Conservation (phyloP, 2,329 filamentous ascomycete genomes). For the Aureobasidium subglaciale region DNA sequence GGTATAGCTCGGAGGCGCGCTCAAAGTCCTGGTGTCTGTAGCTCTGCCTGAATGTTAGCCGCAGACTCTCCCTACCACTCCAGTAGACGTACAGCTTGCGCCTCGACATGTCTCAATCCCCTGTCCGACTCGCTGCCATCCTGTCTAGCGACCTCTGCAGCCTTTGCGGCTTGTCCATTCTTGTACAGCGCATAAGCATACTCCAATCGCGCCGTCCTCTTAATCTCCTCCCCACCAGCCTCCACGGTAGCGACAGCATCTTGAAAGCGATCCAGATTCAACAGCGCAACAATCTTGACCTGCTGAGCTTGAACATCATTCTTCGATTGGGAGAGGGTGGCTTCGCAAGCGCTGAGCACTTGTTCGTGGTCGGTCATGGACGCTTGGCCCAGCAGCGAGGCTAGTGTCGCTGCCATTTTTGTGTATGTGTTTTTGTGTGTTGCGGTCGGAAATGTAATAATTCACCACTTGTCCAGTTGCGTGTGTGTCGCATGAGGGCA, state of each 20-base stretch:
- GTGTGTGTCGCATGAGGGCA: background rate
- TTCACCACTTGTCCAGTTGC: background rate
- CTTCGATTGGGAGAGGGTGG: conserved; percentile 52
- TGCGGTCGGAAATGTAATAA: background rate
- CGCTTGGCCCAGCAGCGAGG: conserved; percentile 49
- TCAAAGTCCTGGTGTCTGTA: conserved; percentile 70
- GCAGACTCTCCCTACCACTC: background rate
- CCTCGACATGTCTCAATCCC: conserved; percentile 53
- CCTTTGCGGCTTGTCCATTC: conserved; percentile 60
- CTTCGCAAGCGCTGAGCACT: conserved; percentile 58
- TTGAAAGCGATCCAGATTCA: conserved; percentile 76
- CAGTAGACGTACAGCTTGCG: conserved; percentile 48
- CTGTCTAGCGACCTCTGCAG: conserved; percentile 45
- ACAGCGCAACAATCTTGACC: conserved; percentile 64
- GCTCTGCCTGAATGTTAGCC: conserved; percentile 32
- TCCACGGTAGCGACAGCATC: conserved; percentile 66
- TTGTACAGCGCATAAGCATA: conserved; percentile 82
- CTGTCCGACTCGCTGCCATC: conserved; percentile 30
- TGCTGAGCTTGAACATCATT: conserved; percentile 55
- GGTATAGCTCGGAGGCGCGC: conserved; percentile 58
- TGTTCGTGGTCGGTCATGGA: conserved; percentile 66
- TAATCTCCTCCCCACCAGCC: conserved; percentile 54
- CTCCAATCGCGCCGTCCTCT: conserved; percentile 57
- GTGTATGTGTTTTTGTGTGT: background rate
- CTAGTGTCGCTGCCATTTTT: conserved; percentile 31